A percentile compares a stretch with the other conserved stretches of the same genome.
phyloP scores from a whole-genome alignment of 129 eudicot genomes.

The Saposhnikovia divaricata region DNA sequence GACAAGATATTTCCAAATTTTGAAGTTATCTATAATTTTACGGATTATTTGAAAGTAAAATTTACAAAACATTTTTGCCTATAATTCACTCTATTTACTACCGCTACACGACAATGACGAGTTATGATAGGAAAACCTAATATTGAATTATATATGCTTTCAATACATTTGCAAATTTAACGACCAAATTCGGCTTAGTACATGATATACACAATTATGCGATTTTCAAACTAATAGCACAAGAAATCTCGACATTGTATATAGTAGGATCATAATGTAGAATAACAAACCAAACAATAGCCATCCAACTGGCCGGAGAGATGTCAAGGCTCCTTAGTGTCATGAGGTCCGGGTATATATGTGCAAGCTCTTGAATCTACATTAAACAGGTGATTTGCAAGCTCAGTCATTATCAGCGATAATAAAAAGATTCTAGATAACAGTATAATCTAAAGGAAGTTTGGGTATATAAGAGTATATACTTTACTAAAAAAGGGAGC shows the following conservation, averaged over 20 bases:
- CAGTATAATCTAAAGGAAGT: neutral
- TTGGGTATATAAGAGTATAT: neutral
- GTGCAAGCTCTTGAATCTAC: slow-evolving; percentile 33
- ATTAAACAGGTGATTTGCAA: neutral
- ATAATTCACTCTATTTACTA: too few relatives aligned
- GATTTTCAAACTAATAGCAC: neutral
- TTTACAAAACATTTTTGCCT: too few relatives aligned
- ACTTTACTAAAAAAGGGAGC: slow-evolving; percentile 32
- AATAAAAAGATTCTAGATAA: neutral
- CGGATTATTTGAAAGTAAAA: too few relatives aligned
- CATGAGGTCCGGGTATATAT: slow-evolving; percentile 24
- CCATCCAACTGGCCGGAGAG: slow-evolving; percentile 70
- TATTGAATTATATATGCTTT: too few relatives aligned
- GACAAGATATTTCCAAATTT: too few relatives aligned
- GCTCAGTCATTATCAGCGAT: neutral
- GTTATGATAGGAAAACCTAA: too few relatives aligned
- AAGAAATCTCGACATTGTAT: neutral
- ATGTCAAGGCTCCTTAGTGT: slow-evolving; percentile 36
- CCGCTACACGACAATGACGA: too few relatives aligned
- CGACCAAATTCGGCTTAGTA: too few relatives aligned
- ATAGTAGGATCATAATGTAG: neutral
- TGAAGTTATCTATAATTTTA: too few relatives aligned
- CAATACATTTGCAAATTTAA: too few relatives aligned
- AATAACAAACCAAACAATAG: slow-evolving; percentile 40
- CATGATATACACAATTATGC: too few relatives aligned